Base-by-base conservation (phyloP, 129 eudicot species). In the Artemisia annua region DNA sequence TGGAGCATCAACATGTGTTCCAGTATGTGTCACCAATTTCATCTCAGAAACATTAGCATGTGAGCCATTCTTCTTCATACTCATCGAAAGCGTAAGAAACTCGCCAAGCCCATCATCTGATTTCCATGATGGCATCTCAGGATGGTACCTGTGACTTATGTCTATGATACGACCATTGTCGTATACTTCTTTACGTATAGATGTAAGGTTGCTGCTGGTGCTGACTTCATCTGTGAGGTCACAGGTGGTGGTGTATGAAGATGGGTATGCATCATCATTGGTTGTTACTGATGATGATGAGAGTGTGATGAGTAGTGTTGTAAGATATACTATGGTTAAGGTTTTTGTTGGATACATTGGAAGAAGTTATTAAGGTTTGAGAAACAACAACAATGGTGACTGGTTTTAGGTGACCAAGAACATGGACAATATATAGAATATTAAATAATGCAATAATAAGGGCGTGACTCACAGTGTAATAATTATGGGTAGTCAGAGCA, bases 1-100 rank as follows among this genome's bases (percentile, higher is more conserved):
- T n/a, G 87, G 85, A 68, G 90, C 83, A 64, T 86, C 83, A 32
- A 83, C 90, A 64, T 86, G 85, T 12, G 87, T 83, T 48, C 87
- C 90, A 3, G 87, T 75, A 50, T 85, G 85, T 18, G 85, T 66
- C 32, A 81, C 78, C 7, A 85, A 9, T 32, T 76, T 82, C 84
- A 85, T 78, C 73, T 79, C 87, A 1, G 87, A 83, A 56, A 71
- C 75, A 20, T 85, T 83, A 19, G 78, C 81, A 1, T 61, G 61
- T 50, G 83, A 79, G 3, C 85, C 87, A 53, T 78, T 78, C 73
- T 78, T 78, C 73, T 83, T 80, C 85, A 85, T 83, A 50, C 78
- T 82, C 0, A 22, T 59, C 1, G 81, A 78, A n/a, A 83, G 73
- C 71, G 51, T 30, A 14, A 82, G 71, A 51, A 85, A 83, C 75